Conservation (phyloP, 768 basidiomycete genomes). For the Boletus rufocinnamomeus region DNA sequence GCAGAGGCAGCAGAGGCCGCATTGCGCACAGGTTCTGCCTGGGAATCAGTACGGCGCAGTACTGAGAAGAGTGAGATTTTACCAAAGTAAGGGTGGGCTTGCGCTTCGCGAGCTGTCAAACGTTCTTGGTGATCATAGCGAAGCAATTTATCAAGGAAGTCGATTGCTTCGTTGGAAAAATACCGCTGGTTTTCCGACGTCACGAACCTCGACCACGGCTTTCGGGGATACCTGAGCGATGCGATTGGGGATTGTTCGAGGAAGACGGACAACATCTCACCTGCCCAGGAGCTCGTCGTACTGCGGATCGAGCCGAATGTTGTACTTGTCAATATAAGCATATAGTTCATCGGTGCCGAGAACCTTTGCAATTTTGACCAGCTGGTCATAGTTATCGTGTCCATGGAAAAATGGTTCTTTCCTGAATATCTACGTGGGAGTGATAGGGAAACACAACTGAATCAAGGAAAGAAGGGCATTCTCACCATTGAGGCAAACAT, state of each 20-base stretch:
- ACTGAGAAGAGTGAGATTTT: conserved; percentile 21
- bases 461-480: background rate
- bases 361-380: conserved; percentile 98
- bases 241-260: conserved; percentile 6
- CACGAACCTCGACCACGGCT: conserved; percentile 94
- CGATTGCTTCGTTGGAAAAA: conserved; percentile 95
- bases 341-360: conserved; percentile 95
- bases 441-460: conserved; percentile 1
- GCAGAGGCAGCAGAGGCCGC: conserved; percentile 42
- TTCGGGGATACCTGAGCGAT: conserved; percentile 74
- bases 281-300: conserved; percentile 94
- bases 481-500: conserved; percentile 99
- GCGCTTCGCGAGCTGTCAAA: conserved; percentile 91
- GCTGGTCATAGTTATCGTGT: conserved; percentile 97
- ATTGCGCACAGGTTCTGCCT: conserved; percentile 67
- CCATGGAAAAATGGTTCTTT: conserved; percentile 99
- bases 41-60: conserved; percentile 20
- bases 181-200: conserved; percentile 95
- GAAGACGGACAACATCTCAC: conserved; percentile 37
- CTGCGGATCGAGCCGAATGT: conserved; percentile 92
- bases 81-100: conserved; percentile 94
- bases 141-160: conserved; percentile 92
- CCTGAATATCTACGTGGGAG: conserved; percentile 79
- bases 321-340: conserved; percentile 91
- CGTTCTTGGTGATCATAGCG: conserved; percentile 98